Evolutionary conservation across 257 asterid species (phyloP).

Genomic region (Solanum paucissectum): DNA sequence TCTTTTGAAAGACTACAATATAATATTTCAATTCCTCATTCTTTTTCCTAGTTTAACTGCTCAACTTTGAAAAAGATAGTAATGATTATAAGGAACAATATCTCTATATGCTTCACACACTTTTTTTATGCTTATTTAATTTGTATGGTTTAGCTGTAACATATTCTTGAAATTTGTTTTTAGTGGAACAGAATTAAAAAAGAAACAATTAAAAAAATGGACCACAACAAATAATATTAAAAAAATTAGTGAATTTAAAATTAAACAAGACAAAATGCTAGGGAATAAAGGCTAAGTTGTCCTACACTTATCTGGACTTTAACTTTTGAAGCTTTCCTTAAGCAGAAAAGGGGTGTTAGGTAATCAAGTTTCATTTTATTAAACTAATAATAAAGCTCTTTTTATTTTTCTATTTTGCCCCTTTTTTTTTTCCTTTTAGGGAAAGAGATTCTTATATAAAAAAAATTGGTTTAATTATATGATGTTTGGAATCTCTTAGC

Average conservation of each 20-base stretch:
- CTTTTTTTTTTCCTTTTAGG: neutral
- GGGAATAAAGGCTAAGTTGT: conserved; percentile 1
- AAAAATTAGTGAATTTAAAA: neutral
- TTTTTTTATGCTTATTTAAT: too few species aligned
- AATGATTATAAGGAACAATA: neutral
- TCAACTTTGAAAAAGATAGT: neutral
- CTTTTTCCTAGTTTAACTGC: neutral
- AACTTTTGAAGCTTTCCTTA: neutral
- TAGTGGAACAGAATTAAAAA: neutral
- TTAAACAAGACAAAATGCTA: neutral
- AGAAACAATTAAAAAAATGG: neutral
- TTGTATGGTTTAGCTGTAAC: neutral
- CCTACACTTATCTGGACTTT: neutral
- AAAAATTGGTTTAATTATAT: neutral
- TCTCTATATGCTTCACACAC: neutral
- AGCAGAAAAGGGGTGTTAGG: neutral
- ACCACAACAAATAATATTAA: neutral
- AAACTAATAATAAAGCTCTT: neutral
- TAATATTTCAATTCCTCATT: neutral
- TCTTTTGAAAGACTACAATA: neutral
- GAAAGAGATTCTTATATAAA: too few species aligned
- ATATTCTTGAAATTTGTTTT: neutral
- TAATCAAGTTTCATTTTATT: neutral
- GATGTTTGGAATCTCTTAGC: accelerated
- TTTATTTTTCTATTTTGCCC: neutral